Evolutionary conservation across 768 basidiomycete species (phyloP), one percentile per base, ranked within the genome.

Genomic region (Pseudohyphozyma bogoriensis): DNA sequence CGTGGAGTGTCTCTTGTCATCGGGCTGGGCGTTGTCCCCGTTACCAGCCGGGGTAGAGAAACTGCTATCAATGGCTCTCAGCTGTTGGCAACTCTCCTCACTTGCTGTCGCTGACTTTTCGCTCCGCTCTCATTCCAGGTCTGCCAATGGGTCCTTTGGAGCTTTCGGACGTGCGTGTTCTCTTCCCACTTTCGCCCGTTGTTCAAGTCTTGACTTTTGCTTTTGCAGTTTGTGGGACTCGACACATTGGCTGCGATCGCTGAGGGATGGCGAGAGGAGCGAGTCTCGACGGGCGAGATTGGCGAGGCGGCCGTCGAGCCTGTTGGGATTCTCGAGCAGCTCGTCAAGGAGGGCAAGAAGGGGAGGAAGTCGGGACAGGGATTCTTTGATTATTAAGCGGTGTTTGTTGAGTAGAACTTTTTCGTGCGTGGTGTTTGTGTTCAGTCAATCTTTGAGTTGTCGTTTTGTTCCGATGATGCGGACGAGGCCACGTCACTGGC

Each of bases 361-460:
- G 77, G 76, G 3, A 57, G 74, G 55, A 78, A 78, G 73, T 72
- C 68, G 24, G 76, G 76, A 2, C 63, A 75, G 58, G 77, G 77
- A 13, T 76, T 78, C 66, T 78, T 75, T 51, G 64, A 67, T 51
- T 72, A 64, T 59, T 50, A 47, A n/a, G n/a, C n/a, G n/a, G n/a
- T n/a, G n/a, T n/a, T n/a, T n/a, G n/a, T n/a, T n/a, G n/a, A n/a
- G n/a, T n/a, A n/a, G n/a, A n/a, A n/a, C n/a, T n/a, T n/a, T n/a
- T n/a, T n/a, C n/a, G n/a, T n/a, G n/a, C n/a, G n/a, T n/a, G n/a
- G n/a, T n/a, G n/a, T n/a, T n/a, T n/a, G n/a, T n/a, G n/a, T n/a
- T n/a, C n/a, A n/a, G n/a, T n/a, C n/a, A n/a, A n/a, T n/a, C n/a
- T n/a, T n/a, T n/a, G n/a, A n/a, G n/a, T n/a, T n/a, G n/a, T n/a